These are phyloP conservation scores for Phlyctochytrium arcticum DNA, from an alignment of 192 early-diverging fungal species.

Conservation along the genomic window DNA sequence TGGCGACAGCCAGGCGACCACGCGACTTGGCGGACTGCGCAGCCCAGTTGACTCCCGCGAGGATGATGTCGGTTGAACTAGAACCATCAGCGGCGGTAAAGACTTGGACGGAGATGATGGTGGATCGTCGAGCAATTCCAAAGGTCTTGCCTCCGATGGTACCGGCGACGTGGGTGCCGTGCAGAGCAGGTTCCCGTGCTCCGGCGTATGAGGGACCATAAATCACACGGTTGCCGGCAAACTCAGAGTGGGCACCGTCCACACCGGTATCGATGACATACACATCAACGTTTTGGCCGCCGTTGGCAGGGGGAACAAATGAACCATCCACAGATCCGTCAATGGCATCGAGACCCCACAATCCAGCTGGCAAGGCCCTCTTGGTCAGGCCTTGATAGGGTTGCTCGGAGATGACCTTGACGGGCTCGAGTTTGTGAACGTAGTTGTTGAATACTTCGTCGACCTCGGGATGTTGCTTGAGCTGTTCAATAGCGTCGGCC, in stretches of 20 bases:
- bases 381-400: no score
- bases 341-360: no score
- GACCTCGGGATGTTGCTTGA: constrained; percentile 26
- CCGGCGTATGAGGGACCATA: constrained; percentile 32
- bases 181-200: constrained; percentile 28
- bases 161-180: constrained; percentile 39
- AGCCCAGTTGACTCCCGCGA: constrained; percentile 48
- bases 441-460: constrained; percentile 38
- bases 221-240: constrained; percentile 67
- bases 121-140: constrained; percentile 63
- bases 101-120: constrained; percentile 55
- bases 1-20: constrained; percentile 16
- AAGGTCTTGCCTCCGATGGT: constrained; percentile 46
- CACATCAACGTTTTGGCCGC: constrained; percentile 51
- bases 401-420: no score
- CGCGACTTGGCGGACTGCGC: constrained; percentile 4
- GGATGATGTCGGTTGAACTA: constrained; percentile 43
- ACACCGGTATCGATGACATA: no score
- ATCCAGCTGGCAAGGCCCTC: no score
- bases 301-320: constrained; percentile 43
- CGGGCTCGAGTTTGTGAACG: no score
- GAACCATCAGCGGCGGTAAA: constrained; percentile 50
- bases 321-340: no score
- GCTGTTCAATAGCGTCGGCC: neutral
- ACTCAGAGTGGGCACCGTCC: constrained; percentile 73